phyloP scores from a whole-genome alignment of 768 basidiomycete species.

The Hebeloma cylindrosporum region DNA sequence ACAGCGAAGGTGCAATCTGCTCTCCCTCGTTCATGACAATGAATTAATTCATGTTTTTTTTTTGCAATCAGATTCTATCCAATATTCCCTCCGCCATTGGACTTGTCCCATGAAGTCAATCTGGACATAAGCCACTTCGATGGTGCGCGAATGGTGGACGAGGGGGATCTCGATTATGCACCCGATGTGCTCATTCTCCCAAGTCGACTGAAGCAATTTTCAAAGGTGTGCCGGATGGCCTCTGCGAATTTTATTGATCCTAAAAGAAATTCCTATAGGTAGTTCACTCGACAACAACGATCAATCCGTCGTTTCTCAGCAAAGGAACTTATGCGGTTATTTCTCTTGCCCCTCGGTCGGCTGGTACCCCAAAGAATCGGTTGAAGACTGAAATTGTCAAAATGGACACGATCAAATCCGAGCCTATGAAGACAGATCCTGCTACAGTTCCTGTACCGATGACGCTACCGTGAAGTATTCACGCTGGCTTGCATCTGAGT shows the following conservation, averaged over 20 bases:
- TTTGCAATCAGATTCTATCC: slow-evolving; percentile 81
- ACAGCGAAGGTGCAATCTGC: slow-evolving; percentile 69
- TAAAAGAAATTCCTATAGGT: slow-evolving; percentile 45
- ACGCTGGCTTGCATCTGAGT: too few species aligned
- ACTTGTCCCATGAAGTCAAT: slow-evolving; percentile 78
- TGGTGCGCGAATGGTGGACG: slow-evolving; percentile 37
- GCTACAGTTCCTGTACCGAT: slow-evolving; percentile 6
- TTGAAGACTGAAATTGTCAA: slow-evolving; percentile 35
- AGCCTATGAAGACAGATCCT: background rate
- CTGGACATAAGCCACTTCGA: slow-evolving; percentile 82
- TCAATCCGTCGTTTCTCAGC: slow-evolving; percentile 83
- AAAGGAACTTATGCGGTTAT: slow-evolving; percentile 59
- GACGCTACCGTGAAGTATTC: too few species aligned
- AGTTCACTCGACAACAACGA: slow-evolving; percentile 71
- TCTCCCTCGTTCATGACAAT: background rate
- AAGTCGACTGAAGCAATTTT: slow-evolving; percentile 86
- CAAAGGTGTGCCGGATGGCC: slow-evolving; percentile 55
- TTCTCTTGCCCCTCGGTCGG: slow-evolving; percentile 30
- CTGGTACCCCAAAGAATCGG: slow-evolving; percentile 30
- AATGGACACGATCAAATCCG: slow-evolving; percentile 20
- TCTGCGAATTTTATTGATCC: background rate
- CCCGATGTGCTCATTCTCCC: slow-evolving; percentile 89
- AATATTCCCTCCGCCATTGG: slow-evolving; percentile 81
- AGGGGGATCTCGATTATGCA: slow-evolving; percentile 44
- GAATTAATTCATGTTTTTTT: too few species aligned